Evolutionary conservation across 768 basidiomycete species (phyloP), one percentile per base, ranked within the genome.

Genomic region (Tulasnella sp.): DNA sequence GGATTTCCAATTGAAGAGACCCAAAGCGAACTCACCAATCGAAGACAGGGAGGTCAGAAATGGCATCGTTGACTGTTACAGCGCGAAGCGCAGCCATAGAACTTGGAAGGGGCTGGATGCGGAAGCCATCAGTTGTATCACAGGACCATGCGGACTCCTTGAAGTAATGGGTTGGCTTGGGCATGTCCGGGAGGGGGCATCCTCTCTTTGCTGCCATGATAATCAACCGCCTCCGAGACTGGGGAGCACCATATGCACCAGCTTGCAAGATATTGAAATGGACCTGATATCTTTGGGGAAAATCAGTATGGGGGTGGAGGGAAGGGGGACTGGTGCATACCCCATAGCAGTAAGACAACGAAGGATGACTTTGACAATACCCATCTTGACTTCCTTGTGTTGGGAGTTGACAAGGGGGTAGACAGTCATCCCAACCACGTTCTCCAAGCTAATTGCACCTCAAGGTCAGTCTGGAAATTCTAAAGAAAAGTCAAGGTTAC

Each of bases 281-380:
- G 14, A 77, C 71, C 61, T 81, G 80, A 63, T 82, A 63, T 5
- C 66, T 67, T 14, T 36, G 21, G 49, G 25, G 52, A 48, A 40
- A 43, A 6, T 46, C 14, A 49, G 3, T 25, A 58, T 32, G 29
- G 55, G 31, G 50, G 6, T 17, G 6, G 25, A 59, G 6, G 12
- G 11, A 21, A 46, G 41, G 7, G 27, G 15, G 12, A 19, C 19
- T 27, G 36, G 29, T 1, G 60, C 71, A 51, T 66, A 87, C 86
- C 75, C 74, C 77, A 91, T 78, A 29, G 80, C 77, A 3, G 81
- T 63, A 59, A 90, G 64, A 0, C 79, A 77, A 3, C 80, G 70
- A 0, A 79, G 64, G 17, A 87, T 63, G 15, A 89, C 73, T 65
- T 86, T 88, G 1, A 89, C 64, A 0, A 84, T 84, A 6, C 88